phyloP scores from a whole-genome alignment of 2,329 filamentous ascomycete species.

The Aspergillus ustus region DNA sequence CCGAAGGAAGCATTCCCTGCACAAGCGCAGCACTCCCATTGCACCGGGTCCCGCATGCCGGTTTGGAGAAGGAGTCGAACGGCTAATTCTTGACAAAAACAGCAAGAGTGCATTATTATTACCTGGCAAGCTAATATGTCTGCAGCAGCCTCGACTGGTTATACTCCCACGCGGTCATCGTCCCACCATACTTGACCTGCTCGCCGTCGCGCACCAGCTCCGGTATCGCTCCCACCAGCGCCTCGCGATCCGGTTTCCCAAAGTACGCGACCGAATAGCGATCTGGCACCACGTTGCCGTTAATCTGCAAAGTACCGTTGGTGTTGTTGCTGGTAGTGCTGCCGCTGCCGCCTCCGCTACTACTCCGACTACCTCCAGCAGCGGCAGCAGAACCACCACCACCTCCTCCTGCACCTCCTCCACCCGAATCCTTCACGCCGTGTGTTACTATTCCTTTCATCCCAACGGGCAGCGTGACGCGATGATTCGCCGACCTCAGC shows the following conservation, averaged over 20 bases:
- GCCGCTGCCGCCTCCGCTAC: too few species aligned
- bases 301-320: not conserved
- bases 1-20: not conserved
- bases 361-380: not conserved
- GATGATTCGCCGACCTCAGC: slow-evolving; percentile 56
- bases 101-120: not conserved
- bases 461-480: slow-evolving; percentile 29
- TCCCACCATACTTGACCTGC: slow-evolving; percentile 8
- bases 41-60: not conserved
- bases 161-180: slow-evolving; percentile 17
- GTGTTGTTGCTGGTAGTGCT: not conserved
- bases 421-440: not conserved
- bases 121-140: too few species aligned
- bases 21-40: not conserved
- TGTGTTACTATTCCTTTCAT: not conserved
- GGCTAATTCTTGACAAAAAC: not conserved
- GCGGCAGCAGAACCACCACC: not conserved
- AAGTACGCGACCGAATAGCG: slow-evolving; percentile 22
- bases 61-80: not conserved
- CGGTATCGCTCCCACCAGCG: slow-evolving; percentile 1
- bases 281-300: not conserved
- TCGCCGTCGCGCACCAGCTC: slow-evolving; percentile 9
- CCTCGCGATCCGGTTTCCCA: slow-evolving; percentile 21
- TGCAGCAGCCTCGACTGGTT: slow-evolving; percentile 14
- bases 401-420: too few species aligned